Conservation (phyloP, 768 basidiomycete species). For the Suillus ampliporus region DNA sequence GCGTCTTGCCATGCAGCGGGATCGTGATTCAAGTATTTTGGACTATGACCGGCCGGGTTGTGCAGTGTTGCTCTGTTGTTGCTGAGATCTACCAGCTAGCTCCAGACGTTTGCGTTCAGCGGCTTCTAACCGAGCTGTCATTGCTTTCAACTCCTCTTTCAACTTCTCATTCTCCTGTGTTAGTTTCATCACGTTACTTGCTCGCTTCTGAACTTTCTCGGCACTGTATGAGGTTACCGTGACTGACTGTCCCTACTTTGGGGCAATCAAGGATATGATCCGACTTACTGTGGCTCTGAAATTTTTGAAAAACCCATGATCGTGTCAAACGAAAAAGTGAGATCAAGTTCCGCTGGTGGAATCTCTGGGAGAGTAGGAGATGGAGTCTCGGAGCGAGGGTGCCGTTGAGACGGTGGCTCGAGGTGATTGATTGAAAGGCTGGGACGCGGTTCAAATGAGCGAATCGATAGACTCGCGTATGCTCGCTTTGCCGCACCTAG, state of each 20-base stretch:
- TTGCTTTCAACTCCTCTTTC: conserved; percentile 74
- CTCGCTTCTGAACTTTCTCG: conserved; percentile 65
- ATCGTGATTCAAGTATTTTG: background rate
- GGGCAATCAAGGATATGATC: conserved; percentile 27
- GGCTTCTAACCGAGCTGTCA: conserved; percentile 76
- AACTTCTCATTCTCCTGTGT: conserved; percentile 82
- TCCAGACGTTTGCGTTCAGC: conserved; percentile 66
- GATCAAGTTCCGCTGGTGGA: conserved; percentile 50
- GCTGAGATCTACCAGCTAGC: conserved; percentile 45
- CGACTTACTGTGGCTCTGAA: conserved; percentile 53
- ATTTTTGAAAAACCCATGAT: conserved; percentile 42
- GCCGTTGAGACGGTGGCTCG: conserved; percentile 19
- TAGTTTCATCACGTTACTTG: conserved; percentile 77
- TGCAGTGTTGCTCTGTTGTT: conserved; percentile 16
- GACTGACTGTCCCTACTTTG: conserved; percentile 36
- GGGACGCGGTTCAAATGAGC: conserved; percentile 28
- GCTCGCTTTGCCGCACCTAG: conserved; percentile 28
- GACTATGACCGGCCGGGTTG: conserved; percentile 17
- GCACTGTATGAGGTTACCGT: conserved; percentile 32
- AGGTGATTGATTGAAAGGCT: conserved; percentile 28
- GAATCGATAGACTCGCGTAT: conserved; percentile 5
- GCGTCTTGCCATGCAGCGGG: background rate
- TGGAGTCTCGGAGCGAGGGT: conserved; percentile 27
- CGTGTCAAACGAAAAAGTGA: conserved; percentile 47
- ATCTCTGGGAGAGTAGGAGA: conserved; percentile 56